phyloP scores from a whole-genome alignment of 179 eudicot species.

The Beta macrorhiza region DNA sequence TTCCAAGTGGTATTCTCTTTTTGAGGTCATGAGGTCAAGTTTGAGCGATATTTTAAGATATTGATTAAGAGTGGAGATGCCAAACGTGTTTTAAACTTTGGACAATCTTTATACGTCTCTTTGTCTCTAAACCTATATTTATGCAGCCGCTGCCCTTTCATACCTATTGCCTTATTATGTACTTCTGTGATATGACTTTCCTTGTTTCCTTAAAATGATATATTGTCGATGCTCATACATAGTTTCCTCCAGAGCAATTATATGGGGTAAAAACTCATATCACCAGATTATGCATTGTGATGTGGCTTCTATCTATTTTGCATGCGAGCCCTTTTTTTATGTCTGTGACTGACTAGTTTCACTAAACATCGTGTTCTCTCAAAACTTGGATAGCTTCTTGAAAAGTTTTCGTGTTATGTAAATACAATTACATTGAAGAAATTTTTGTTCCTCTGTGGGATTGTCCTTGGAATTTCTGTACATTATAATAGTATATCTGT shows the following conservation, averaged over 20 bases:
- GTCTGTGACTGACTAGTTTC: not conserved
- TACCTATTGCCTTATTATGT: not conserved
- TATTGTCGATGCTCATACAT: not conserved
- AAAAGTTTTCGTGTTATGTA: not conserved
- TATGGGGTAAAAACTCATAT: not conserved
- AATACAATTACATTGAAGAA: conserved; percentile 7
- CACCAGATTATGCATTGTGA: not conserved
- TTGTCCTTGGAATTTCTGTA: conserved; percentile 9
- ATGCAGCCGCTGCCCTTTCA: not conserved
- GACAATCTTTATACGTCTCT: not conserved
- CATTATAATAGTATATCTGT: conserved; percentile 1
- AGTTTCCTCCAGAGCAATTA: not conserved
- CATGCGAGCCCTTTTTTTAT: not conserved
- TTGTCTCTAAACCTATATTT: not conserved
- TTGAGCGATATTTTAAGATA: not conserved
- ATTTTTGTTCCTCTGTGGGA: conserved; percentile 8
- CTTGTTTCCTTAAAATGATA: not conserved
- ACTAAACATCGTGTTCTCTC: not conserved
- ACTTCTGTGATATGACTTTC: not conserved
- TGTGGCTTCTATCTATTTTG: not conserved
- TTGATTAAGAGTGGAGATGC: not conserved
- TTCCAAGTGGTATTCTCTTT: not conserved
- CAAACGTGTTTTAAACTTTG: not conserved
- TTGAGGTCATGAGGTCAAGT: not conserved
- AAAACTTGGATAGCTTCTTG: not conserved